Evolutionary conservation across 345 rosid genomes (phyloP), one percentile per base, ranked within the genome.

Genomic region (Alliaria petiolata): DNA sequence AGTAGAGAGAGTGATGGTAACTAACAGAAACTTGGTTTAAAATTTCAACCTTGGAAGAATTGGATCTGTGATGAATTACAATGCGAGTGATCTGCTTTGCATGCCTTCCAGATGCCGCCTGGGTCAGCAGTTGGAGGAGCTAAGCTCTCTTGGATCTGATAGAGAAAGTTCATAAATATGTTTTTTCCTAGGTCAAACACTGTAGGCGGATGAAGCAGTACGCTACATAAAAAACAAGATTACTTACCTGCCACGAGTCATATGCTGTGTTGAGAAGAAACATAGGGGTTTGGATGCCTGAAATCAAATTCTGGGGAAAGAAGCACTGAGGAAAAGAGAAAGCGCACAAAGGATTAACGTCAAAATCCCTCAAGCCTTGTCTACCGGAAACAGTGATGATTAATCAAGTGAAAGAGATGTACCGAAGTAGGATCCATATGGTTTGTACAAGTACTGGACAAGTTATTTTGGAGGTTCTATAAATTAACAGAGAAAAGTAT

Each of bases 181-280:
- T n/a, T n/a, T n/a, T n/a, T n/a, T n/a, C n/a, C n/a, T n/a, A n/a
- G n/a, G n/a, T 58, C 51, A 47, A 74, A 57, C 60, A 74, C 4
- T 31, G 45, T 33, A 43, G 66, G 13, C n/a, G 46, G 14, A 72
- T 19, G 36, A 67, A 35, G 4, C 17, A 64, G 17, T 55, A 58
- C 30, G 55, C 13, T 13, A 45, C 12, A 60, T 58, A 55, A 25
- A 63, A 63, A 26, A 54, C 33, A 43, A 13, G 50, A 56, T 47
- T 1, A 45, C 25, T 58, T 79, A 91, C 97, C 96, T 91, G 96
- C 97, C 97, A 89, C 0, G 79, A 61, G 74, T 91, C 97, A 40
- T 91, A 91, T 15, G 96, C 96, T 62, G 96, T 79, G 72, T 91
- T 91, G 75, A 91, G 85, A 73, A 91, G 80, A 74, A 89, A 89